Conservation (phyloP, 2,329 filamentous ascomycete species). For the Sphaerulina musiva region DNA sequence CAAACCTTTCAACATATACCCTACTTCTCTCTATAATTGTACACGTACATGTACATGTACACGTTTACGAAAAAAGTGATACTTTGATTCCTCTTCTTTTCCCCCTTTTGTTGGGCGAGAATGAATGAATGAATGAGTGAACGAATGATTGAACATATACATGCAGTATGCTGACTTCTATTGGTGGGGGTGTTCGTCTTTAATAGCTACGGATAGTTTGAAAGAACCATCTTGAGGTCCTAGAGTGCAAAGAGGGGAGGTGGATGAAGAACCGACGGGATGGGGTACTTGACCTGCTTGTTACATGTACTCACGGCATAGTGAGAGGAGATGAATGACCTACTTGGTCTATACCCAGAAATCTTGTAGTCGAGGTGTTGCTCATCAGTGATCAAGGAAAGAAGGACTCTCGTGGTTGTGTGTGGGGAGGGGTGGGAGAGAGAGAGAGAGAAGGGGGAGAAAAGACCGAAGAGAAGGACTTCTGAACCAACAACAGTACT, state of each 20-base stretch:
- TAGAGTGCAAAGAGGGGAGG: neutral
- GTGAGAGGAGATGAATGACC: neutral
- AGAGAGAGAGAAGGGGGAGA: no score
- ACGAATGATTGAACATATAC: neutral
- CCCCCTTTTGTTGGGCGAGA: neutral
- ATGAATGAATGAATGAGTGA: neutral
- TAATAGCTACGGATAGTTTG: conserved; percentile 25
- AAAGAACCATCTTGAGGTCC: conserved; percentile 23
- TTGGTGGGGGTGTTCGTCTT: neutral
- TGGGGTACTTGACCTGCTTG: no score
- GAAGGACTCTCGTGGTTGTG: neutral
- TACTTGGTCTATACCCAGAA: no score
- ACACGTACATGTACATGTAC: no score
- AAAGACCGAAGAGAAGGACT: no score
- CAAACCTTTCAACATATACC: no score
- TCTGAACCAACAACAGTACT: no score
- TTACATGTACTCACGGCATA: no score
- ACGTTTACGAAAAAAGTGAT: no score
- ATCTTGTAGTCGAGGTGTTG: no score
- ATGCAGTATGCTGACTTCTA: neutral
- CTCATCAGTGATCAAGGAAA: neutral
- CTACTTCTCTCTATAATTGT: no score
- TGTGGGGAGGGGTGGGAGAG: neutral
- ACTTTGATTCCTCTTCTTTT: neutral
- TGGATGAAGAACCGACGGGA: no score